Conservation (phyloP, 1,284 basidiomycete genomes). For the Chalciporus sp. region DNA sequence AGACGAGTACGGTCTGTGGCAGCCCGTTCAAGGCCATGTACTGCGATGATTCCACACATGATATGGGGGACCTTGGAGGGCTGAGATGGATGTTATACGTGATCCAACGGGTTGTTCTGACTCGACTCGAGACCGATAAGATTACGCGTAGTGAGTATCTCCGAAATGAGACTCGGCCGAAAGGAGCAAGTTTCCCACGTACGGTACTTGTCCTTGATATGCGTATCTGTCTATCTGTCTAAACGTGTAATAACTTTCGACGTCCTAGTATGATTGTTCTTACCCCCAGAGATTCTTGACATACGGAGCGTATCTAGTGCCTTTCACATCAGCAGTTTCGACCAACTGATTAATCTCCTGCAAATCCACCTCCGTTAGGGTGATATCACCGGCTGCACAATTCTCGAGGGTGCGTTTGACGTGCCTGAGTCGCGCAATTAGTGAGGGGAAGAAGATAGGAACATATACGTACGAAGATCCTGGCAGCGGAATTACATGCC, state of each 20-base stretch:
- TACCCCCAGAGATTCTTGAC: slow-evolving; percentile 7
- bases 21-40: slow-evolving; percentile 78
- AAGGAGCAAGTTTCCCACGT: no score
- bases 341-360: slow-evolving; percentile 22
- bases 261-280: no score
- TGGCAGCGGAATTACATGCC: slow-evolving; percentile 31
- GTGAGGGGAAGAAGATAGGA: background rate
- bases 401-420: slow-evolving; percentile 27
- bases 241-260: no score
- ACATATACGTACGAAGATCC: slow-evolving; percentile 27
- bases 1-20: slow-evolving; percentile 68
- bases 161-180: no score
- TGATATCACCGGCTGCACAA: slow-evolving; percentile 18
- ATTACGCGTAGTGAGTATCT: background rate
- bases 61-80: background rate
- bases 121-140: background rate
- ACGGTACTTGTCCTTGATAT: no score
- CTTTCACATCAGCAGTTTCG: slow-evolving; percentile 17
- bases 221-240: background rate
- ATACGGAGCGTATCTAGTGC: slow-evolving; percentile 21
- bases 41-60: slow-evolving; percentile 92
- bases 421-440: slow-evolving; percentile 12
- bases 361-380: slow-evolving; percentile 18
- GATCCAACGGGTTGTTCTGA: background rate
- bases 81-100: background rate